phyloP scores from a whole-genome alignment of 1,139 yeast genomes.

The Yamadazyma taylorii region DNA sequence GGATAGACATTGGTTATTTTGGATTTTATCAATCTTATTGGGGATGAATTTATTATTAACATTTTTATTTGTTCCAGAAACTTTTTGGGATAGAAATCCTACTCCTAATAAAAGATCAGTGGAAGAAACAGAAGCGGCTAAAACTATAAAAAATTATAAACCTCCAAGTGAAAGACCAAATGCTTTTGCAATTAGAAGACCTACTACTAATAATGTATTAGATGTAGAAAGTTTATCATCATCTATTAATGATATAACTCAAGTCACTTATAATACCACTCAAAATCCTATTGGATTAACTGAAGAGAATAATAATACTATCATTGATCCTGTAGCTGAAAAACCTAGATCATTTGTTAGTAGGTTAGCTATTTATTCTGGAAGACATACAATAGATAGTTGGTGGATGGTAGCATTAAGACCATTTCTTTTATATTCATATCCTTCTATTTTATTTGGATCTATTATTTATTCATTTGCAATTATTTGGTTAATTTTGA shows the following conservation, averaged over 20 bases:
- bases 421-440: constrained; percentile 52
- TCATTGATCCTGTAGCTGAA: constrained; percentile 7
- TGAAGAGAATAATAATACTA: constrained; percentile 9
- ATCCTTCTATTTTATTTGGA: constrained; percentile 56
- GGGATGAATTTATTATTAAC: constrained; percentile 48
- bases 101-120: constrained; percentile 48
- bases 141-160: constrained; percentile 31
- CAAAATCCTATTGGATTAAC: constrained; percentile 23
- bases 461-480: constrained; percentile 55
- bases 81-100: constrained; percentile 64
- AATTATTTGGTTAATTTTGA: constrained; percentile 63
- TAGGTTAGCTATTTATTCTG: constrained; percentile 31
- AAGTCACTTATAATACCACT: constrained; percentile 4
- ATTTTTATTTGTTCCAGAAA: constrained; percentile 60
- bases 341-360: constrained; percentile 12
- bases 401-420: constrained; percentile 61
- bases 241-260: constrained; percentile 14
- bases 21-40: constrained; percentile 56
- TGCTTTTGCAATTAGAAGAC: constrained; percentile 28
- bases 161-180: constrained; percentile 34
- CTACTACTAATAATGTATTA: constrained; percentile 16
- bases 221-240: constrained; percentile 23
- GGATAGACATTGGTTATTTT: constrained; percentile 62
- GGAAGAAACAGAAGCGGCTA: constrained; percentile 51
- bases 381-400: constrained; percentile 49